Evolutionary conservation across 371 early-diverging fungal species (phyloP).

Genomic region (Gilbertella persicaria): DNA sequence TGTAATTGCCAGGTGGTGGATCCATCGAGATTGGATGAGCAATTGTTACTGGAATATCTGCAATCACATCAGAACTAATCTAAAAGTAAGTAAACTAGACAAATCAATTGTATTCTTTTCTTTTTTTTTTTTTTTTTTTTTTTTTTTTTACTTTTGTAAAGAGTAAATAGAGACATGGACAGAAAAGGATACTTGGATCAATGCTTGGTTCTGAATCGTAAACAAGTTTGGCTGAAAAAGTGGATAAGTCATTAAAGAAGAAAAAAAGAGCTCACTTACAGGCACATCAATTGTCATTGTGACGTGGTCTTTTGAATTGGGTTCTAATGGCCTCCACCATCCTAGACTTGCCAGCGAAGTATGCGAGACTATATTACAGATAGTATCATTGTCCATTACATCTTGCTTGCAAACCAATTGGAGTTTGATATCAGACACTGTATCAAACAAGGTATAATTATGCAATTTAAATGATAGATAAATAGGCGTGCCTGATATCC

Average conservation of each 20-base stretch:
- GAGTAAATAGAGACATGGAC: slow-evolving; percentile 22
- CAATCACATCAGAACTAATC: slow-evolving; percentile 20
- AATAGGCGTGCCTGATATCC: slow-evolving; percentile 39
- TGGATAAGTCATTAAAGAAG: not conserved
- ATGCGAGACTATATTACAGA: slow-evolving; percentile 17
- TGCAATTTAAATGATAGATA: slow-evolving; percentile 24
- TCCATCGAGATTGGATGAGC: slow-evolving; percentile 40
- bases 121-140: not conserved
- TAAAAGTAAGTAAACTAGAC: slow-evolving; percentile 2
- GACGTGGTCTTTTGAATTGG: slow-evolving; percentile 18
- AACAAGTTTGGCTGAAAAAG: slow-evolving; percentile 18
- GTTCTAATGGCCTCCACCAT: slow-evolving; percentile 35
- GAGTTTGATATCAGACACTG: slow-evolving; percentile 27
- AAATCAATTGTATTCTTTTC: not conserved
- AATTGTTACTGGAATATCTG: slow-evolving; percentile 30
- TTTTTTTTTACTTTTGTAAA: slow-evolving; percentile 15
- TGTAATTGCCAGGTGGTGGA: slow-evolving; percentile 31
- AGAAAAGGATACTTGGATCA: slow-evolving; percentile 29
- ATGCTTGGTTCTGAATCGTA: slow-evolving; percentile 21
- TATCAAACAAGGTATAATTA: slow-evolving; percentile 12
- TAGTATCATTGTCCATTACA: not conserved
- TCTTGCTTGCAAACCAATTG: slow-evolving; percentile 34
- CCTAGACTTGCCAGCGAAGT: slow-evolving; percentile 10
- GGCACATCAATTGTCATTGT: slow-evolving; percentile 27
- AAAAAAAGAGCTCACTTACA: slow-evolving; percentile 17